Conservation (phyloP, 2,329 filamentous ascomycete species). For the Aspergillus proliferans region DNA sequence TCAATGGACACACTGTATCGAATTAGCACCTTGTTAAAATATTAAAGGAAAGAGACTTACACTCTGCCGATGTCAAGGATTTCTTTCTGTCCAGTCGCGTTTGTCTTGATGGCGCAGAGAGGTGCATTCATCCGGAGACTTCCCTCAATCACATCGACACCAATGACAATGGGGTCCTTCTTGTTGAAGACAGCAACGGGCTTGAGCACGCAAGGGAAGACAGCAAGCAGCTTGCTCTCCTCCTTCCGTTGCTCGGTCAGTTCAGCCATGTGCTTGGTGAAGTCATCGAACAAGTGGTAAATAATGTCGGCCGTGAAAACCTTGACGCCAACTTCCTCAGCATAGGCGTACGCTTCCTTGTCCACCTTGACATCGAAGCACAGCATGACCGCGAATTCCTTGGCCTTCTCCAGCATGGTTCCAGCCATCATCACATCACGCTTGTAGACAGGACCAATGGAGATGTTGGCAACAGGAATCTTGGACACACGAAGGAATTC, state of each 20-base stretch:
- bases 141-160: constrained; percentile 92
- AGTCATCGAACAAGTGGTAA: constrained; percentile 95
- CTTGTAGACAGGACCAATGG: constrained; percentile 96
- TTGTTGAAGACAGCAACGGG: constrained; percentile 98
- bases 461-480: constrained; percentile 95
- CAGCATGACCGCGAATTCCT: constrained; percentile 97
- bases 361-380: constrained; percentile 99
- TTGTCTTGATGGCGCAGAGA: constrained; percentile 77
- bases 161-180: constrained; percentile 88
- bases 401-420: constrained; percentile 91
- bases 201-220: constrained; percentile 90
- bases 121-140: constrained; percentile 81
- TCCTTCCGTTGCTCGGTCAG: constrained; percentile 90
- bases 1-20: constrained; percentile 77
- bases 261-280: constrained; percentile 88
- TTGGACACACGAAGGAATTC: constrained; percentile 95
- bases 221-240: constrained; percentile 87
- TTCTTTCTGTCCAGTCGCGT: constrained; percentile 76
- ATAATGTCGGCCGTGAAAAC: constrained; percentile 99
- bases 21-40: constrained; percentile 14
- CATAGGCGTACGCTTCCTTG: constrained; percentile 86
- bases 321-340: constrained; percentile 90
- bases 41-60: constrained; percentile 51
- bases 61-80: constrained; percentile 83
- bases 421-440: constrained; percentile 91